phyloP scores from a whole-genome alignment of 108 stramenopile genomes.

The Schizochytrium sp. region DNA sequence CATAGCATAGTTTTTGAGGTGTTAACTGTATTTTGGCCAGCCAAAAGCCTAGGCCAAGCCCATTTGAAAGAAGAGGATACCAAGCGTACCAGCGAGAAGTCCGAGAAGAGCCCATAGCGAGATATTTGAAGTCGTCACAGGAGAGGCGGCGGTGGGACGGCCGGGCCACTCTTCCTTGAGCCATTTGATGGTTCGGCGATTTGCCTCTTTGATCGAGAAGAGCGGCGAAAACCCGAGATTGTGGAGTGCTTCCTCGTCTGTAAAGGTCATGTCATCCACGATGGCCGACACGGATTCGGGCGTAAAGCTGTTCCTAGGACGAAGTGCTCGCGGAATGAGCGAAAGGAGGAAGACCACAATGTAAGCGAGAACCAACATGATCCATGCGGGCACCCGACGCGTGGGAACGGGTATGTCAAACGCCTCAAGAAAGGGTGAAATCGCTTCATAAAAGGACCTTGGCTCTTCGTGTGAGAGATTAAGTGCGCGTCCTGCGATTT shows the following conservation, averaged over 20 bases:
- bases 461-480: neutral
- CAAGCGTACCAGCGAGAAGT: too few relatives aligned
- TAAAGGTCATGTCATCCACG: neutral
- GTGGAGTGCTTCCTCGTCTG: neutral
- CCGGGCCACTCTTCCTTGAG: neutral
- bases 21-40: too few relatives aligned
- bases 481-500: neutral
- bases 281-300: neutral
- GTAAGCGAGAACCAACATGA: neutral
- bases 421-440: neutral
- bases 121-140: too few relatives aligned
- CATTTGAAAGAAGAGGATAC: too few relatives aligned
- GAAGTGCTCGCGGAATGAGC: neutral
- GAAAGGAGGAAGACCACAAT: neutral
- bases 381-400: neutral
- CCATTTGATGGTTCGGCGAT: neutral
- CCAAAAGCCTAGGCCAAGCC: too few relatives aligned
- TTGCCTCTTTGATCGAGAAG: neutral
- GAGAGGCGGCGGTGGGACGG: neutral
- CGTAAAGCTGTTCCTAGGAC: neutral
- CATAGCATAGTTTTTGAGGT: too few relatives aligned
- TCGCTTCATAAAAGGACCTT: neutral
- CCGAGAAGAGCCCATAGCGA: too few relatives aligned
- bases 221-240: neutral
- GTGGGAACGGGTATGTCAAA: neutral